These are phyloP conservation scores for Talaromyces stipitatus DNA, from an alignment of 495 filamentous ascomycete species.

Conservation along the genomic window DNA sequence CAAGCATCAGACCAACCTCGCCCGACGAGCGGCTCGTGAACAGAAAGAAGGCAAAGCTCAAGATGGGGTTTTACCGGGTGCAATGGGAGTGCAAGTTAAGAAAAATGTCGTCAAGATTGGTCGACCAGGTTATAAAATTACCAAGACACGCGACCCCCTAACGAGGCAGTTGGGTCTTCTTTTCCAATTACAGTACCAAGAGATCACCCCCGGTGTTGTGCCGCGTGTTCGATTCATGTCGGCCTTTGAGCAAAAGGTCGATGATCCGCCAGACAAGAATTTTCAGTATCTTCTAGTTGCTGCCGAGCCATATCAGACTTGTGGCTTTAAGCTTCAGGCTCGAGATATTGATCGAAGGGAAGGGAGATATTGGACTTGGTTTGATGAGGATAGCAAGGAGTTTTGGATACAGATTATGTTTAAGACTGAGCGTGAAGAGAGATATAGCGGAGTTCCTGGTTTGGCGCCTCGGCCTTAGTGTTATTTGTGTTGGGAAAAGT, in stretches of 20 bases:
- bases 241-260: constrained; percentile 91
- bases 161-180: constrained; percentile 84
- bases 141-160: constrained; percentile 83
- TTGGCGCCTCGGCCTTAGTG: constrained; percentile 47
- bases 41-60: constrained; percentile 77
- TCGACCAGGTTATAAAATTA: constrained; percentile 95
- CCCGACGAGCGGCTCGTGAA: constrained; percentile 86
- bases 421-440: constrained; percentile 95
- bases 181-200: constrained; percentile 93
- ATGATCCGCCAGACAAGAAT: constrained; percentile 87
- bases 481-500: not conserved
- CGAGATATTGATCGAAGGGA: constrained; percentile 86
- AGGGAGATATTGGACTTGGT: constrained; percentile 86
- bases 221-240: constrained; percentile 95
- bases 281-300: constrained; percentile 95
- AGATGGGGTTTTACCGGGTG: constrained; percentile 57
- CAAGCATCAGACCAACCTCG: constrained; percentile 99
- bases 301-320: constrained; percentile 96
- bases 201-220: constrained; percentile 67
- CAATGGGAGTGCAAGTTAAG: constrained; percentile 73
- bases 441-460: constrained; percentile 89
- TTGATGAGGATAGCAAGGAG: constrained; percentile 93
- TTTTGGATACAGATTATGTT: constrained; percentile 99
- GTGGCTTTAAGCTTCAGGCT: constrained; percentile 92
- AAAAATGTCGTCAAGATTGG: constrained; percentile 97